A percentile compares a stretch with the other conserved stretches of the same genome.
phyloP scores from a whole-genome alignment of 768 basidiomycete species.

The Suillus ampliporus region DNA sequence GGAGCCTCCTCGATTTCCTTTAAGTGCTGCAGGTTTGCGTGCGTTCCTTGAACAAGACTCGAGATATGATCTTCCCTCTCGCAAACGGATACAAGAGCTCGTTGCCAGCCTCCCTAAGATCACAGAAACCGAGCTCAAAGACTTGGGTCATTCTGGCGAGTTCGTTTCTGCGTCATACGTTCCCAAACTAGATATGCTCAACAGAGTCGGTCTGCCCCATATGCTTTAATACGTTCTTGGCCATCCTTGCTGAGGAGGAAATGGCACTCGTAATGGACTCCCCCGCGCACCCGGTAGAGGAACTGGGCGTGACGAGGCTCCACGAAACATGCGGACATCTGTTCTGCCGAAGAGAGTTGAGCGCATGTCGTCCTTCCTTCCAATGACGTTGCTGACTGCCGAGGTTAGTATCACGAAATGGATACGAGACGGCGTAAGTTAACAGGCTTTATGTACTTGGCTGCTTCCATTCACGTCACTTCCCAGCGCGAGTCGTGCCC shows the following conservation, averaged over 20 bases:
- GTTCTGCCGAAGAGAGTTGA: constrained; percentile 85
- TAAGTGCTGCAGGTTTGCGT: background rate
- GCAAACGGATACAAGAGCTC: constrained; percentile 45
- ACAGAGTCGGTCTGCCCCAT: constrained; percentile 77
- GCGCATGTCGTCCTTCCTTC: constrained; percentile 25
- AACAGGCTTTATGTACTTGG: background rate
- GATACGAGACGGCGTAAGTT: constrained; percentile 61
- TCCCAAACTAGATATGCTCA: constrained; percentile 7
- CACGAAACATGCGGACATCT: constrained; percentile 62
- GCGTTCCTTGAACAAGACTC: background rate
- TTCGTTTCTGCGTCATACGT: background rate
- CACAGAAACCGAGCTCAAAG: constrained; percentile 53
- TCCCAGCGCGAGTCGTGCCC: constrained; percentile 68
- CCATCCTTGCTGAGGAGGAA: constrained; percentile 77
- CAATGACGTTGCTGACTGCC: constrained; percentile 22
- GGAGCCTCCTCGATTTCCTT: background rate
- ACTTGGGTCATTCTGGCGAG: constrained; percentile 54
- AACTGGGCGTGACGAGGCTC: constrained; percentile 72
- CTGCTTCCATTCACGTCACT: background rate
- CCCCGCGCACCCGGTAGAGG: constrained; percentile 71
- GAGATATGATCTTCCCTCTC: constrained; percentile 16
- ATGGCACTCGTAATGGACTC: constrained; percentile 77
- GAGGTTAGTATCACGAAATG: constrained; percentile 64
- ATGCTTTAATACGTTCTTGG: constrained; percentile 72
- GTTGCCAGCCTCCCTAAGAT: constrained; percentile 53